Base-by-base conservation (phyloP, 345 rosid species). In the Salix purpurea region DNA sequence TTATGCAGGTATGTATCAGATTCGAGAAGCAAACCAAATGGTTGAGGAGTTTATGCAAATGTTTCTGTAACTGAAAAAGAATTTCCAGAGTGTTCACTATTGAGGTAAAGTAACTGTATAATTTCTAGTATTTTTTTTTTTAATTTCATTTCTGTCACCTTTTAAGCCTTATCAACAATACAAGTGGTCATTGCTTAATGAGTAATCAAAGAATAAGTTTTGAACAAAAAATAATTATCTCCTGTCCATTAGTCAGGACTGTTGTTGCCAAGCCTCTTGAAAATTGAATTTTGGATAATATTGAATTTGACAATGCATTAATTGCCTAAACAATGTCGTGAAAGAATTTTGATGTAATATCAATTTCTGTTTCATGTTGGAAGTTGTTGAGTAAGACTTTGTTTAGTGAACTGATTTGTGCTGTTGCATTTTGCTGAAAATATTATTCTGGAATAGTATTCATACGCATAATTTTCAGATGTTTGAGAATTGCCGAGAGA, bases 11-110 rank as follows among this genome's bases (percentile, higher is more conserved):
- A 96, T 96, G 98, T 96, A 96, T 83, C 99, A 96, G 85, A 96
- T 96, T 83, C 92, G 92, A 39, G 99, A 96, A 83, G 98, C 99
- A 79, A 96, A 96, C 82, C 99, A 96, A 91, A 94, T 94, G 99
- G 94, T 96, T 69, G 99, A 96, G 86, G 99, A 96, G 85, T 94
- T 94, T 73, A 96, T 96, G 99, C 98, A 79, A 96, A 96, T 86
- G 89, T 96, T 78, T 91, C 99, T 61, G 99, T 96, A 62, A 97
- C 99, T 69, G 92, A 86, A 78, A 84, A 85, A 74, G 82, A 74
- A 64, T 93, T 91, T 85, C 86, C 98, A 42, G 82, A 84, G 26
- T 90, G 92, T 80, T 91, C 99, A 62, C 81, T 96, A 5, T 80
- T 93, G 77, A 93, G 99, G 98, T 96, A 76, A 54, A 72, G 54